Evolutionary conservation across 768 basidiomycete species (phyloP), one percentile per base, ranked within the genome.

Genomic region (Lepiota venenata): DNA sequence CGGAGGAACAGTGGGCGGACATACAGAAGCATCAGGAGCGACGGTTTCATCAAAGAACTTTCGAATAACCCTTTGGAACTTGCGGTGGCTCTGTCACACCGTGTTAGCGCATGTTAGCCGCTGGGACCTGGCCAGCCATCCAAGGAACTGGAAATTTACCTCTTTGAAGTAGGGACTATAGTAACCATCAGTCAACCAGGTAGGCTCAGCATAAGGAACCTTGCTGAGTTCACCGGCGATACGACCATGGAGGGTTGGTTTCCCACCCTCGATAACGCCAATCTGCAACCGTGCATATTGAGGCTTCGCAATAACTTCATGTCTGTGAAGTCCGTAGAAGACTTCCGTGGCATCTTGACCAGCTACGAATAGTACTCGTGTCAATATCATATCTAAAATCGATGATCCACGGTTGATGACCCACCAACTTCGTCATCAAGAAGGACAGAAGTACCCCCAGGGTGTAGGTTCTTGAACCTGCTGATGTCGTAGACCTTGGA

Each of bases 161-260:
- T 87, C 76, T 52, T 85, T 86, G 62, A 93, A 97, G 82, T 65
- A 89, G 61, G 75, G 93, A 81, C 70, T 82, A 63, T 85, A 76
- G 71, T 83, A 95, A 8, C 87, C 89, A 21, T 71, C 67, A 21
- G 71, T 66, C 56, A 74, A 54, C 91, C 94, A 98, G 8, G 84
- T 87, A 3, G 95, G 93, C 64, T 98, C 95, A 1, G 83, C 93
- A 67, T 94, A 96, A 0, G 96, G 95, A 1, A 98, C 88, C 56
- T 77, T 74, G 62, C 88, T 91, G 29, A 88, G 63, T 58, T 82
- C 80, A 14, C 92, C 93, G 2, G 71, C 64, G n/a, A 77, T 68
- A 15, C 76, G 79, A 20, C 77, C 70, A 47, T 79, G 68, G 44
- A 94, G 81, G 51, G 78, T 69, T 29, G 79, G 79, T 66, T 79